A percentile compares a stretch with the other conserved stretches of the same genome.
Evolutionary conservation across 345 rosid genomes (phyloP).

Genomic region (Lumnitzera littorea): DNA sequence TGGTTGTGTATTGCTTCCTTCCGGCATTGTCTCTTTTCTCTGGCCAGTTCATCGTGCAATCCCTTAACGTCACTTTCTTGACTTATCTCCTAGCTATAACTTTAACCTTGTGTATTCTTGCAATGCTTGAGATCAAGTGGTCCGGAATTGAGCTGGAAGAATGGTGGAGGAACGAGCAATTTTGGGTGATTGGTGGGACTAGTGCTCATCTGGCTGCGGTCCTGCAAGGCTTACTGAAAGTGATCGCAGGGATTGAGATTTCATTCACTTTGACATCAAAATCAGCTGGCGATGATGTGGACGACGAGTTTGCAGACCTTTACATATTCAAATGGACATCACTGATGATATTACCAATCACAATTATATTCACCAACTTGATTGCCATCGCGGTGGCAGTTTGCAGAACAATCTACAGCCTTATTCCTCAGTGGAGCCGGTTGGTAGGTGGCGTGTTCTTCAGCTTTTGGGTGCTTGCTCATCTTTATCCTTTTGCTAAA

Average conservation of each 20-base stretch:
- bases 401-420: slow-evolving; percentile 18
- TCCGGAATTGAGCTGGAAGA: slow-evolving; percentile 20
- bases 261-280: slow-evolving; percentile 22
- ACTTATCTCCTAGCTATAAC: slow-evolving; percentile 20
- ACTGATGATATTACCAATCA: slow-evolving; percentile 26
- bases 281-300: slow-evolving; percentile 11
- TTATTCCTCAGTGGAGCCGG: slow-evolving; percentile 24
- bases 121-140: slow-evolving; percentile 28
- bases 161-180: slow-evolving; percentile 26
- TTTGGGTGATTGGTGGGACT: slow-evolving; percentile 22
- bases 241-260: slow-evolving; percentile 16
- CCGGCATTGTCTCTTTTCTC: slow-evolving; percentile 21
- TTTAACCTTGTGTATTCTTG: slow-evolving; percentile 16
- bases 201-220: slow-evolving; percentile 21
- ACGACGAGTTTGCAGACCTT: slow-evolving; percentile 19
- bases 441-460: slow-evolving; percentile 25
- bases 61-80: slow-evolving; percentile 14
- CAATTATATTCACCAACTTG: slow-evolving; percentile 24
- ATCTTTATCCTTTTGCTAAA: slow-evolving; percentile 28
- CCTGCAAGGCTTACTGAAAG: slow-evolving; percentile 16
- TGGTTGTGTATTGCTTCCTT: slow-evolving; percentile 22
- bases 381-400: slow-evolving; percentile 22
- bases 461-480: slow-evolving; percentile 29
- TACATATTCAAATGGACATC: slow-evolving; percentile 26
- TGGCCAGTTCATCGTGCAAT: slow-evolving; percentile 20